These are phyloP conservation scores for Lentithecium fluviatile DNA, from an alignment of 495 filamentous ascomycete species.

Conservation along the genomic window DNA sequence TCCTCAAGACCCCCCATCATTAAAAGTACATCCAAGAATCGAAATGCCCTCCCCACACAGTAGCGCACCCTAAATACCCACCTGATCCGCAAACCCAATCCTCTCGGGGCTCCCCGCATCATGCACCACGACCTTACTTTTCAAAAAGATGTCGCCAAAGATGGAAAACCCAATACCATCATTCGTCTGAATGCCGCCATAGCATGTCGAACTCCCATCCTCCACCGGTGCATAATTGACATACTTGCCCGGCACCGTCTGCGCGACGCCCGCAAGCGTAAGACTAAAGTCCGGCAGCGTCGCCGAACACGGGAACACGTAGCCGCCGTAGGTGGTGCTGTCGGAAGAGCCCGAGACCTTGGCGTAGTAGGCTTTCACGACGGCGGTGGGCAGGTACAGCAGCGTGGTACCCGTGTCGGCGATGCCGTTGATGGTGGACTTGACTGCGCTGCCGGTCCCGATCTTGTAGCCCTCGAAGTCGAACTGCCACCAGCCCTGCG, in stretches of 20 bases:
- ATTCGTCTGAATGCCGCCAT: slow-evolving; percentile 49
- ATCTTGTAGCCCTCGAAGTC: slow-evolving; percentile 61
- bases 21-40: background rate
- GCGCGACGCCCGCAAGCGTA: slow-evolving; percentile 50
- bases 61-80: slow-evolving; percentile 14
- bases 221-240: slow-evolving; percentile 55
- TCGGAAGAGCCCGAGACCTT: slow-evolving; percentile 54
- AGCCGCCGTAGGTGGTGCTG: slow-evolving; percentile 56
- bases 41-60: background rate
- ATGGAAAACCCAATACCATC: slow-evolving; percentile 65
- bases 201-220: slow-evolving; percentile 39
- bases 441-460: slow-evolving; percentile 47
- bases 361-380: slow-evolving; percentile 65
- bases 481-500: slow-evolving; percentile 71
- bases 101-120: slow-evolving; percentile 41
- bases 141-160: slow-evolving; percentile 76
- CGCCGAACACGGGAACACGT: slow-evolving; percentile 64
- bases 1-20: background rate
- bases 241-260: slow-evolving; percentile 56
- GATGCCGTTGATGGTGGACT: slow-evolving; percentile 51
- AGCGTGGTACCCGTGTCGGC: slow-evolving; percentile 73
- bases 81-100: slow-evolving; percentile 25
- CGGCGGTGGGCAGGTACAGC: slow-evolving; percentile 55
- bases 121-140: slow-evolving; percentile 76
- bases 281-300: slow-evolving; percentile 63